These are phyloP conservation scores for Lipomyces kockii DNA, from an alignment of 805 yeast species.

Conservation along the genomic window DNA sequence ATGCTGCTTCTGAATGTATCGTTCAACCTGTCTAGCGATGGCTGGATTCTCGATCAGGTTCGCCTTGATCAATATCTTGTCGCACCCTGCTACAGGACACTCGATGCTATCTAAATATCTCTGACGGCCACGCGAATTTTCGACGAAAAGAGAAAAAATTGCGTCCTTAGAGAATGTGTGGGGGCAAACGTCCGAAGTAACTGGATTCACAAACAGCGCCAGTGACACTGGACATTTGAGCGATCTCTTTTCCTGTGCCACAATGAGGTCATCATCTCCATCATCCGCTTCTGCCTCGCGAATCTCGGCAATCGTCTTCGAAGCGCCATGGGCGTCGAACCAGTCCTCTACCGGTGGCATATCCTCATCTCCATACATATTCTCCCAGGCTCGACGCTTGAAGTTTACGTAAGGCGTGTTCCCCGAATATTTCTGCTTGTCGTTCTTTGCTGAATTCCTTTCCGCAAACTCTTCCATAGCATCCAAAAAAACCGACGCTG, in stretches of 20 bases:
- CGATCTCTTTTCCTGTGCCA: slow-evolving; percentile 38
- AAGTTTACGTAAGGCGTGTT: slow-evolving; percentile 10
- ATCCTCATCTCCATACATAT: slow-evolving; percentile 26
- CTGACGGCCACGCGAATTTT: neutral
- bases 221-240: slow-evolving; percentile 44
- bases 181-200: slow-evolving; percentile 41
- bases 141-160: slow-evolving; percentile 23
- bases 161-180: slow-evolving; percentile 43
- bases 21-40: slow-evolving; percentile 30
- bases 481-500: slow-evolving; percentile 4
- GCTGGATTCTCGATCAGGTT: slow-evolving; percentile 16
- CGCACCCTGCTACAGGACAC: slow-evolving; percentile 38
- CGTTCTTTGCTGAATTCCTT: slow-evolving; percentile 1
- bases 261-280: slow-evolving; percentile 42
- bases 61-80: slow-evolving; percentile 2
- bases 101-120: neutral
- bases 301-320: neutral
- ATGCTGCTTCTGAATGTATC: slow-evolving; percentile 15
- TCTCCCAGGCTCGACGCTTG: slow-evolving; percentile 25
- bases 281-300: slow-evolving; percentile 23
- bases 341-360: slow-evolving; percentile 20
- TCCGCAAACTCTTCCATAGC: neutral
- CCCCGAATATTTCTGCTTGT: slow-evolving; percentile 15
- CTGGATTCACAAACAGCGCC: slow-evolving; percentile 41
- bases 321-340: slow-evolving; percentile 20